phyloP scores from a whole-genome alignment of 2,329 filamentous ascomycete species.

The Aureobasidium sp. region DNA sequence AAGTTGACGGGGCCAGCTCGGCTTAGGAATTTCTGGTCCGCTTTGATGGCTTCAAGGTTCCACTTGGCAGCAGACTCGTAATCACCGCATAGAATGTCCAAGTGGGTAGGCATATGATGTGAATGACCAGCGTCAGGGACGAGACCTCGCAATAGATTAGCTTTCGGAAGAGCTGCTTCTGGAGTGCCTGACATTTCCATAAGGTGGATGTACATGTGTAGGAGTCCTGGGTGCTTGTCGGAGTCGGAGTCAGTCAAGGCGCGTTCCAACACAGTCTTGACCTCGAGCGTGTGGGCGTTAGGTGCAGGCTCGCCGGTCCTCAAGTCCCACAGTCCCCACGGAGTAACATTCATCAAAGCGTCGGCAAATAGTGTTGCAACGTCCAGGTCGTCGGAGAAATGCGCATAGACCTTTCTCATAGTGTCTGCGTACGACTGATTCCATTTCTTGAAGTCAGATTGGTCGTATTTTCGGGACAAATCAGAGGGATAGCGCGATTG shows the following conservation, averaged over 20 bases:
- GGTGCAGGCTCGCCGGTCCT: constrained; percentile 49
- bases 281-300: constrained; percentile 51
- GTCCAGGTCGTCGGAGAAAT: constrained; percentile 53
- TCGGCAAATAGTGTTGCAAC: constrained; percentile 59
- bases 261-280: constrained; percentile 51
- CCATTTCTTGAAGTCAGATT: constrained; percentile 34
- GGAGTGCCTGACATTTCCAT: constrained; percentile 69
- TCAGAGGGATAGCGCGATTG: constrained; percentile 50
- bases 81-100: constrained; percentile 67
- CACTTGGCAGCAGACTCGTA: constrained; percentile 60
- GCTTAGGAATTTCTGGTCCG: constrained; percentile 60
- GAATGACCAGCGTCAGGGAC: constrained; percentile 65
- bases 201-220: constrained; percentile 71
- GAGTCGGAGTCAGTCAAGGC: constrained; percentile 47
- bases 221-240: constrained; percentile 57
- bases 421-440: constrained; percentile 56
- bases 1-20: constrained; percentile 59
- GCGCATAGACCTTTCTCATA: constrained; percentile 49
- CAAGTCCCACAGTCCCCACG: constrained; percentile 59
- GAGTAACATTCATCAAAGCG: constrained; percentile 57
- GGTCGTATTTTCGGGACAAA: neutral
- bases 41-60: constrained; percentile 59
- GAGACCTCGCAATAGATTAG: constrained; percentile 56
- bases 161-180: constrained; percentile 54
- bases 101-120: constrained; percentile 69